Percentiles rank a stretch among this genome's conserved stretches.
Conservation (phyloP, 495 filamentous ascomycete species). For the Bryoglossum gracile region DNA sequence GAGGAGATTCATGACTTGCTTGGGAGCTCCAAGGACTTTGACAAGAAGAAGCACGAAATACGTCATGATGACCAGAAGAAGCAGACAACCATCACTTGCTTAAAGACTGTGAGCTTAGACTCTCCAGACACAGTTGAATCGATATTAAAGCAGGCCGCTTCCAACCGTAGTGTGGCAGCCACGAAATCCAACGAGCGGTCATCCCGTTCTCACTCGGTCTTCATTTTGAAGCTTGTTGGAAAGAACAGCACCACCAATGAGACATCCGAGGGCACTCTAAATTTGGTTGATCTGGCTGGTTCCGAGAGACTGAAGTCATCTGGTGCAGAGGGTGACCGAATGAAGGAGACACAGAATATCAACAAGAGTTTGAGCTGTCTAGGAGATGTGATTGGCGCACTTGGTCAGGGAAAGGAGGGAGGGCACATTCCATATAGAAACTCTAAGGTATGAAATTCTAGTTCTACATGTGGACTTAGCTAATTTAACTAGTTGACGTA, state of each 20-base stretch:
- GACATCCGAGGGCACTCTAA: slow-evolving; percentile 85
- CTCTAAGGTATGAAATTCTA: slow-evolving; percentile 62
- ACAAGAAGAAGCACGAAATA: slow-evolving; percentile 88
- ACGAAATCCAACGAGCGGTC: slow-evolving; percentile 95
- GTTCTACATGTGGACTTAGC: not conserved
- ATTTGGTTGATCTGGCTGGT: slow-evolving; percentile 92
- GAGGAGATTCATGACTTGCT: slow-evolving; percentile 93
- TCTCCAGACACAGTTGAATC: slow-evolving; percentile 67
- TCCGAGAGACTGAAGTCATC: slow-evolving; percentile 86
- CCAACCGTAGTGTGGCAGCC: slow-evolving; percentile 85
- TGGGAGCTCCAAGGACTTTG: slow-evolving; percentile 63
- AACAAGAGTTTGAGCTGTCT: slow-evolving; percentile 88
- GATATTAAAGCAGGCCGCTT: slow-evolving; percentile 69
- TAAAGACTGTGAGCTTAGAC: slow-evolving; percentile 72
- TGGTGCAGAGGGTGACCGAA: slow-evolving; percentile 71
- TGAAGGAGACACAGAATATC: slow-evolving; percentile 95
- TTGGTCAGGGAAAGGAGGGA: slow-evolving; percentile 79
- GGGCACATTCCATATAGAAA: slow-evolving; percentile 91
- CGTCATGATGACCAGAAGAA: slow-evolving; percentile 73
- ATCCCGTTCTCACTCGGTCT: slow-evolving; percentile 90
- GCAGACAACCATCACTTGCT: slow-evolving; percentile 78
- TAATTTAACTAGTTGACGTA: slow-evolving; percentile 66
- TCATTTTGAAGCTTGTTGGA: slow-evolving; percentile 85
- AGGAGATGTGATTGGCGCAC: slow-evolving; percentile 87
- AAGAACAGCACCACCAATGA: slow-evolving; percentile 75